Conservation (phyloP, 2,329 filamentous ascomycete species). For the Helotiales sp. region DNA sequence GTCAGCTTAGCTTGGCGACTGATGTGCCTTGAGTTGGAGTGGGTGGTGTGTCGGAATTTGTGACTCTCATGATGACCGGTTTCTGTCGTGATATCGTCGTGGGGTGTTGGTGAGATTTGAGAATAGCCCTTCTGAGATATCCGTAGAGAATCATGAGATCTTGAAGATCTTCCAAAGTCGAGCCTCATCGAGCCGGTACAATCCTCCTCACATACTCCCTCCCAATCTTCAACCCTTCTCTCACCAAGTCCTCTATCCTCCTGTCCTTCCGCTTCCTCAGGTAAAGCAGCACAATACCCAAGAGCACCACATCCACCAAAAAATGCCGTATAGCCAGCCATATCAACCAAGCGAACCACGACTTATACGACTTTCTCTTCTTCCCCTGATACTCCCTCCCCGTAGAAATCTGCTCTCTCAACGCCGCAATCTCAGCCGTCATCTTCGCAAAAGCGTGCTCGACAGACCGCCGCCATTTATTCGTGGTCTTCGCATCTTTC, state of each 20-base stretch:
- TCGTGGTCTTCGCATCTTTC: constrained; percentile 50
- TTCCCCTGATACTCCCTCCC: constrained; percentile 73
- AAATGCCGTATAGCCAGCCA: constrained; percentile 77
- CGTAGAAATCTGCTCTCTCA: constrained; percentile 86
- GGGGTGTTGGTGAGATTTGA: not conserved
- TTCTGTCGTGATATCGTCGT: not conserved
- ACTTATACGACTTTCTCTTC: constrained; percentile 65
- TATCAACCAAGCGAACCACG: constrained; percentile 73
- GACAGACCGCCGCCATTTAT: constrained; percentile 79
- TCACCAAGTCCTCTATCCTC: constrained; percentile 74
- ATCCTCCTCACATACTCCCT: constrained; percentile 65
- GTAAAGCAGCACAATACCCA: constrained; percentile 71
- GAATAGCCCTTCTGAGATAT: not conserved
- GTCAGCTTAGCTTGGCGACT: no score
- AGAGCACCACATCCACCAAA: constrained; percentile 69
- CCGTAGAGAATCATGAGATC: not conserved
- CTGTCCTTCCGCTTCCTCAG: constrained; percentile 73
- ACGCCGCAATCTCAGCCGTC: constrained; percentile 88
- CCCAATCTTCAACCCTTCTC: constrained; percentile 62
- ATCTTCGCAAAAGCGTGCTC: constrained; percentile 87
- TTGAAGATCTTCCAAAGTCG: not conserved
- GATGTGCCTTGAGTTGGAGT: no score
- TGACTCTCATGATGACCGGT: not conserved
- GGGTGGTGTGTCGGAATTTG: no score
- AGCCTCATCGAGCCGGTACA: constrained; percentile 53